Percentiles rank a stretch among this genome's conserved stretches.
These are phyloP conservation scores for Vigna unguiculata DNA, from an alignment of 306 rosid species.

Conservation along the genomic window DNA sequence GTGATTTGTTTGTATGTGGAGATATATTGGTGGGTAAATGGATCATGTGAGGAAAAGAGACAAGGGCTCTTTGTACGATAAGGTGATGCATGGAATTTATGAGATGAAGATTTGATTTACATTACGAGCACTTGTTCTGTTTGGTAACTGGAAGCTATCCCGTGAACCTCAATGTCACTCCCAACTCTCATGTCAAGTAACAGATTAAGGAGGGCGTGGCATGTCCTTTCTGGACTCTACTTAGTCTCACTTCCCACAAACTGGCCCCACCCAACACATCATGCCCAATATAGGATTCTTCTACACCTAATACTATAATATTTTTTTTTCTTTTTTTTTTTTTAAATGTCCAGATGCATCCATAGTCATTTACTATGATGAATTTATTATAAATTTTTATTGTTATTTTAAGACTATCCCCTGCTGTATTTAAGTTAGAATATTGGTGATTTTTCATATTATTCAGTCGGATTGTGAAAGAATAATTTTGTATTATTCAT, in stretches of 20 bases:
- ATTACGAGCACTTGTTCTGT: constrained; percentile 43
- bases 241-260: constrained; percentile 25
- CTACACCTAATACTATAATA: constrained; percentile 9
- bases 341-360: too few species aligned
- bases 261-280: constrained; percentile 11
- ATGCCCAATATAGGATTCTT: constrained; percentile 32
- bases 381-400: too few species aligned
- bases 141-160: constrained; percentile 55
- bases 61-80: constrained; percentile 56
- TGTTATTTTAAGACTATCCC: too few species aligned
- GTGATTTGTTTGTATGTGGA: constrained; percentile 47
- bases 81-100: constrained; percentile 44
- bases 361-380: too few species aligned
- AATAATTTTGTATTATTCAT: too few species aligned
- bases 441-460: too few species aligned
- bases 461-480: too few species aligned
- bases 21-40: constrained; percentile 51
- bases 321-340: background rate
- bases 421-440: too few species aligned
- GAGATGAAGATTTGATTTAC: constrained; percentile 29
- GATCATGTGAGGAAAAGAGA: constrained; percentile 85
- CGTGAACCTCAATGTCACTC: constrained; percentile 68
- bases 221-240: constrained; percentile 47
- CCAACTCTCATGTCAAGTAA: constrained; percentile 56
- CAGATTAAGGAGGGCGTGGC: constrained; percentile 38